Percentiles rank a stretch among this genome's conserved stretches.
These are phyloP conservation scores for Meyerozyma sp. DNA, from an alignment of 1,139 yeast species.

Conservation along the genomic window DNA sequence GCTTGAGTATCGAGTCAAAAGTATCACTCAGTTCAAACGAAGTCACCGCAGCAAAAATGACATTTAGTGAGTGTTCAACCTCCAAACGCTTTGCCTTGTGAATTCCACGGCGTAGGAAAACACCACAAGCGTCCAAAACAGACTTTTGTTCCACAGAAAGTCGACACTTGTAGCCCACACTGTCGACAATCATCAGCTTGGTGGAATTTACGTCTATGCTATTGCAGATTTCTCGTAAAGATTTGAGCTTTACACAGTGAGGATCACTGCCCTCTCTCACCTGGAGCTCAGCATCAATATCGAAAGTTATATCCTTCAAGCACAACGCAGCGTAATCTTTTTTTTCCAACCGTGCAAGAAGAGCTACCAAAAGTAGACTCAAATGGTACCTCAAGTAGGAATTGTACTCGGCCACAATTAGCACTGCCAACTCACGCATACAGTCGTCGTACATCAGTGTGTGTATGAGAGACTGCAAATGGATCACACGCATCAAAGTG, in stretches of 20 bases:
- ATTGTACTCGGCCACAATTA: neutral
- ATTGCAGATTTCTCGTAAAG: neutral
- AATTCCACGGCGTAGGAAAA: neutral
- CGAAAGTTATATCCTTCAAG: neutral
- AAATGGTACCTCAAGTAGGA: neutral
- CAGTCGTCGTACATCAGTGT: neutral
- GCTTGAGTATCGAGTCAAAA: neutral
- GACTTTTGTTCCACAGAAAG: neutral
- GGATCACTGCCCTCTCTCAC: neutral
- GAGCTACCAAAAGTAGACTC: neutral
- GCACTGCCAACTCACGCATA: neutral
- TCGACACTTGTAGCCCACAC: too few species aligned
- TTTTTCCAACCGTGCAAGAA: neutral
- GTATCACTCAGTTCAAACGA: neutral
- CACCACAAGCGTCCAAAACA: neutral
- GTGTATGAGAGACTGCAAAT: neutral
- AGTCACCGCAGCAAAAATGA: neutral
- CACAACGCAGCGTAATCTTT: neutral
- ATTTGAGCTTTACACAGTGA: neutral
- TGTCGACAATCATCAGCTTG: neutral
- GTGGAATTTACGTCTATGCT: neutral
- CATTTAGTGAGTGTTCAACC: neutral
- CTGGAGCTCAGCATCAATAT: neutral
- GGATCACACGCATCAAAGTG: neutral
- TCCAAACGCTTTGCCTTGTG: neutral